phyloP scores from a whole-genome alignment of 306 rosid genomes.

The Mimosa bimucronata region DNA sequence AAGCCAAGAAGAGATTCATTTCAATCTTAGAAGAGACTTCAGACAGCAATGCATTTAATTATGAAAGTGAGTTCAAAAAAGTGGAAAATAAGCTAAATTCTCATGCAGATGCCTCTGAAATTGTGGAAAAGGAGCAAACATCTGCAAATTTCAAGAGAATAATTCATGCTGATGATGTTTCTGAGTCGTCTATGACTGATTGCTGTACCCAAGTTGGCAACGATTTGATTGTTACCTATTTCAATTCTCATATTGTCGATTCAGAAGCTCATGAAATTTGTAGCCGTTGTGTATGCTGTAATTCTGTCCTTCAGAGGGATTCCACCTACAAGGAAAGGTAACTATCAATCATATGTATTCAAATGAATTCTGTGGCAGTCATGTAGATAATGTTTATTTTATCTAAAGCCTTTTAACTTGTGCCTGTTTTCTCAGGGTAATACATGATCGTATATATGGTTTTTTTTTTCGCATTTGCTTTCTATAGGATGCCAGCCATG shows the following conservation, averaged over 20 bases:
- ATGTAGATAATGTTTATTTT: constrained; percentile 5
- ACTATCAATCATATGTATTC: constrained; percentile 29
- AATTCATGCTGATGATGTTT: constrained; percentile 39
- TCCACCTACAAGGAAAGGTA: constrained; percentile 65
- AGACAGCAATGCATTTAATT: constrained; percentile 45
- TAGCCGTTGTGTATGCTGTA: constrained; percentile 57
- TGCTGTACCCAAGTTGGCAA: constrained; percentile 40
- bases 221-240: constrained; percentile 60
- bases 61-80: constrained; percentile 20
- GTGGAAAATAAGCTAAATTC: constrained; percentile 39
- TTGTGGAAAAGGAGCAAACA: not conserved
- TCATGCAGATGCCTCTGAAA: not conserved
- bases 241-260: constrained; percentile 69
- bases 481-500: constrained; percentile 18
- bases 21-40: constrained; percentile 52
- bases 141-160: constrained; percentile 23
- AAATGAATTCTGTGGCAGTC: constrained; percentile 26
- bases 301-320: constrained; percentile 62
- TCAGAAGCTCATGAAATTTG: constrained; percentile 64
- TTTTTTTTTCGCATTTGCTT: constrained; percentile 4
- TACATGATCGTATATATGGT: constrained; percentile 7
- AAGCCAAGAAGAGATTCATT: constrained; percentile 67
- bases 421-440: constrained; percentile 11
- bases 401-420: constrained; percentile 4
- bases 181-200: constrained; percentile 35